Evolutionary conservation across 768 basidiomycete species (phyloP).

Genomic region (Termitomyces sp.): DNA sequence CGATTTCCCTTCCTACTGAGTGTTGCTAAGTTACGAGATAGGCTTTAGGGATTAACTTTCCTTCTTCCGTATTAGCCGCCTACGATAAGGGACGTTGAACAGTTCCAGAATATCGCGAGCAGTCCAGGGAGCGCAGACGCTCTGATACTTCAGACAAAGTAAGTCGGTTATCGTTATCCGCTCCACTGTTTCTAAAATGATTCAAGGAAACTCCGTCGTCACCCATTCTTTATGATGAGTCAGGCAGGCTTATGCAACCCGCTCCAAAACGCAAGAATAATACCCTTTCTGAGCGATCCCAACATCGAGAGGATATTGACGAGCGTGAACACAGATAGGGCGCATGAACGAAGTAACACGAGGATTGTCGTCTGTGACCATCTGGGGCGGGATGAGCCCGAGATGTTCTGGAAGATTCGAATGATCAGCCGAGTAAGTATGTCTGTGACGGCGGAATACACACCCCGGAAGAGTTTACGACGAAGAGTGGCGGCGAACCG

Average conservation of each 20-base stretch:
- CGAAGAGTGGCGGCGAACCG: slow-evolving; percentile 84
- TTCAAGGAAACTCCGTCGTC: background rate
- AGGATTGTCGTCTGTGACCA: slow-evolving; percentile 27
- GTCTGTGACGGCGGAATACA: no score
- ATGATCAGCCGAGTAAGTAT: background rate
- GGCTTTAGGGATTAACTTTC: background rate
- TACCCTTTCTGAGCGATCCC: background rate
- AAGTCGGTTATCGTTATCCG: background rate
- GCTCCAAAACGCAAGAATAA: background rate
- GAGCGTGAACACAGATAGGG: slow-evolving; percentile 24
- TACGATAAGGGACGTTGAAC: background rate
- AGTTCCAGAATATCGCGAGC: background rate
- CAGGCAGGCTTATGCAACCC: background rate
- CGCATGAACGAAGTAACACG: slow-evolving; percentile 63
- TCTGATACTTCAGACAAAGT: background rate
- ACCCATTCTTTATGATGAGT: background rate
- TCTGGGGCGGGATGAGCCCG: slow-evolving; percentile 78
- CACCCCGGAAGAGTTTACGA: slow-evolving; percentile 78
- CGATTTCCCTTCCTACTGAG: background rate
- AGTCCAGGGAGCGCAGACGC: background rate
- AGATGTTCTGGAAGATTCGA: slow-evolving; percentile 61
- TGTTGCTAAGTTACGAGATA: background rate
- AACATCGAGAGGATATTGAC: background rate
- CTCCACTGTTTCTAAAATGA: background rate
- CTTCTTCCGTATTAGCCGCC: slow-evolving; percentile 6